A percentile compares a stretch with the other conserved stretches of the same genome.
These are phyloP conservation scores for Dactylorhiza incarnata DNA, from an alignment of 106 monocot genomes.

Conservation along the genomic window DNA sequence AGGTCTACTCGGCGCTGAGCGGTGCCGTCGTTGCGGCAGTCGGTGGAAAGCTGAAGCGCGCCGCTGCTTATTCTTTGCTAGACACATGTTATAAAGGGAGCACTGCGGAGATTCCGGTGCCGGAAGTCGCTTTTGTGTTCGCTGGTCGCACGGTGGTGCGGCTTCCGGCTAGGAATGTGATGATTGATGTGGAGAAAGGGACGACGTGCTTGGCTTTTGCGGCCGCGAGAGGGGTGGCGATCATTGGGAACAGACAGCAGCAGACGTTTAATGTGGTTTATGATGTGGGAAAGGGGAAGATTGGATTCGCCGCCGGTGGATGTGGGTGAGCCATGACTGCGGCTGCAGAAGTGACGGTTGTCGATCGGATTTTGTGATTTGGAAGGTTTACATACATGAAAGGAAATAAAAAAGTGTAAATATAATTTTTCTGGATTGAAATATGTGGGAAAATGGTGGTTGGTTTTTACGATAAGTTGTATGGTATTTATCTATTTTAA, in stretches of 20 bases:
- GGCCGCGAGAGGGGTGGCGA: background rate
- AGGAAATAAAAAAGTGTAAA: no score
- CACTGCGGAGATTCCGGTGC: conserved; percentile 13
- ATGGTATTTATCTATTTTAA: no score
- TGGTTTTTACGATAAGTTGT: no score
- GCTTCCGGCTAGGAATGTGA: conserved; percentile 32
- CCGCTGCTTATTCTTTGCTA: conserved; percentile 39
- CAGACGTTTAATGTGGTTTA: conserved; percentile 43
- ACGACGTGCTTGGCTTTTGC: conserved; percentile 61
- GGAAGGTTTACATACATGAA: no score
- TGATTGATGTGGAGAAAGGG: conserved; percentile 33
- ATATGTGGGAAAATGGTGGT: no score
- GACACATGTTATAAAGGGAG: conserved; percentile 59
- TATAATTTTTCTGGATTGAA: no score
- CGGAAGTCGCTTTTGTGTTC: conserved; percentile 40
- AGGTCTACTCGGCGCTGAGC: conserved; percentile 35
- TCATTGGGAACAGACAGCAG: conserved; percentile 47
- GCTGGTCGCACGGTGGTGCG: conserved; percentile 35
- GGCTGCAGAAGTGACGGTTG: no score
- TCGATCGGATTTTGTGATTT: no score
- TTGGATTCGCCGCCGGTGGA: conserved; percentile 44
- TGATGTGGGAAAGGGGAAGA: conserved; percentile 21
- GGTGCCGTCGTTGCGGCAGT: conserved; percentile 16
- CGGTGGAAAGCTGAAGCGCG: background rate
- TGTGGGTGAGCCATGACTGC: conserved; percentile 18